phyloP scores from a whole-genome alignment of 805 yeast genomes.

The baker's yeast (Saccharomyces cerevisiae) region DNA sequence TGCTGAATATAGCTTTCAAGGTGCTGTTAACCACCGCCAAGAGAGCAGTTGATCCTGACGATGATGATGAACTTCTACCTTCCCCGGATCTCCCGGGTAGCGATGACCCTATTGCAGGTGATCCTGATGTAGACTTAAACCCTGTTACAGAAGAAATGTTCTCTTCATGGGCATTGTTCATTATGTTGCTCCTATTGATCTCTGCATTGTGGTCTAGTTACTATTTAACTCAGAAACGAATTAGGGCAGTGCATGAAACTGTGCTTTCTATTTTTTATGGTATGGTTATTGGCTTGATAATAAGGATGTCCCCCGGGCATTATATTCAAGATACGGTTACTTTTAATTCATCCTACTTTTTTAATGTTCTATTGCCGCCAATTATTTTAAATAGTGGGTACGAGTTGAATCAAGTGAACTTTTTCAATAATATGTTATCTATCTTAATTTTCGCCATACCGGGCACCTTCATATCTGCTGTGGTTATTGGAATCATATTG shows the following conservation, averaged over 20 bases:
- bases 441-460: constrained; percentile 92
- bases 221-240: constrained; percentile 80
- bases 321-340: constrained; percentile 95
- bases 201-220: constrained; percentile 94
- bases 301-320: constrained; percentile 90
- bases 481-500: constrained; percentile 81
- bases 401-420: constrained; percentile 91
- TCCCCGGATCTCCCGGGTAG: constrained; percentile 21
- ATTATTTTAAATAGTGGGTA: constrained; percentile 94
- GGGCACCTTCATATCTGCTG: constrained; percentile 88
- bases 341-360: constrained; percentile 88
- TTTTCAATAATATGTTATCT: constrained; percentile 84
- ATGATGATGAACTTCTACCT: constrained; percentile 35
- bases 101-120: constrained; percentile 36
- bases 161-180: constrained; percentile 95
- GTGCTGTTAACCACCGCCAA: constrained; percentile 10
- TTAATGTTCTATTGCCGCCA: constrained; percentile 90
- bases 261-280: constrained; percentile 94
- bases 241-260: constrained; percentile 95
- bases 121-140: constrained; percentile 57
- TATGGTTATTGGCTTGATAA: constrained; percentile 87
- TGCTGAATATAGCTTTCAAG: constrained; percentile 10
- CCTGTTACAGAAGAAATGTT: constrained; percentile 93
- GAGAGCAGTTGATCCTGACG: constrained; percentile 20
- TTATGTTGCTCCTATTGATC: constrained; percentile 67